Evolutionary conservation across 2,329 filamentous ascomycete species (phyloP).

Genomic region (Penicillium crustosum): DNA sequence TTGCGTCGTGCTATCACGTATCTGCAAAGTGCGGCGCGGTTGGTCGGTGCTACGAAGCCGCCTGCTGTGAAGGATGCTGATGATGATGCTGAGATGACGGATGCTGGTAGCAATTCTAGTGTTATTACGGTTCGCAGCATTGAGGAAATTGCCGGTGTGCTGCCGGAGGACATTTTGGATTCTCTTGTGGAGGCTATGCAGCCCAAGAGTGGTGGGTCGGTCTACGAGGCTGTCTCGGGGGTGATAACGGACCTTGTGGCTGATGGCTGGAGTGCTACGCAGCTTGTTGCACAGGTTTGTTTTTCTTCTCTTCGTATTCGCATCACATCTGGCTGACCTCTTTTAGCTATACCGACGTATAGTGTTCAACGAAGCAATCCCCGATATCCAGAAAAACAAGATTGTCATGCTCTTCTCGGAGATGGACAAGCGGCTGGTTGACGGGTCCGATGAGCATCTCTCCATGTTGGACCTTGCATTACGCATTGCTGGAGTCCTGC

Average conservation of each 20-base stretch:
- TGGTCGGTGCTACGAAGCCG: conserved; percentile 67
- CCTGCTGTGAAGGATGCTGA: conserved; percentile 49
- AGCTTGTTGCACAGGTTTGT: conserved; percentile 75
- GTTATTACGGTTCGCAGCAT: conserved; percentile 74
- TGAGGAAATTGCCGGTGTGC: conserved; percentile 94
- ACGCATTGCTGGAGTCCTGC: conserved; percentile 73
- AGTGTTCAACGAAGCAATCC: conserved; percentile 79
- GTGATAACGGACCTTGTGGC: conserved; percentile 89
- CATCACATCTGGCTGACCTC: conserved; percentile 5
- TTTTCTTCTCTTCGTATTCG: background rate
- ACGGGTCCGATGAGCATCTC: conserved; percentile 93
- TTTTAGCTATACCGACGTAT: conserved; percentile 66
- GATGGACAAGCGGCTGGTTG: conserved; percentile 87
- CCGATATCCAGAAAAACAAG: conserved; percentile 83
- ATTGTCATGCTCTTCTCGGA: conserved; percentile 90
- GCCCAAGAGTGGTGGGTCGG: conserved; percentile 61
- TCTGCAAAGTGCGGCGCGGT: conserved; percentile 85
- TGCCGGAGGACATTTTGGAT: conserved; percentile 73
- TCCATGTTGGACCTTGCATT: conserved; percentile 83
- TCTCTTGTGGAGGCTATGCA: conserved; percentile 72
- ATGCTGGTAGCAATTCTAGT: conserved; percentile 53
- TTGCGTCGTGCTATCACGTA: conserved; percentile 95
- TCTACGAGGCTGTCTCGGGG: conserved; percentile 72
- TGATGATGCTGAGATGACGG: conserved; percentile 62
- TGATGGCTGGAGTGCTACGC: conserved; percentile 93